phyloP scores from a whole-genome alignment of 805 yeast species.

The Nadsonia fulvescens region DNA sequence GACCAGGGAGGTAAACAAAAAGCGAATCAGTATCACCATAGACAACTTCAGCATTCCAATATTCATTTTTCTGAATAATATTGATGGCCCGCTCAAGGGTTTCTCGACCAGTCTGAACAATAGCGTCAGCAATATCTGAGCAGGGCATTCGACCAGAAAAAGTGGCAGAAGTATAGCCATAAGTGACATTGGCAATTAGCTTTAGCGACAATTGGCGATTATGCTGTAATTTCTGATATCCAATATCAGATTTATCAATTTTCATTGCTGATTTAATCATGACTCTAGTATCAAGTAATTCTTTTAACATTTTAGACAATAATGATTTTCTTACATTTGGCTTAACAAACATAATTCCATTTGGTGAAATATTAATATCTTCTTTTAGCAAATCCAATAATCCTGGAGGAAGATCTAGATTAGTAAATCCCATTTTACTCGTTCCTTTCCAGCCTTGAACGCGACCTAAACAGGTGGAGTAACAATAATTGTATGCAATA shows the following conservation, averaged over 20 bases:
- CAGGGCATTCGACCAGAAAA: constrained; percentile 97
- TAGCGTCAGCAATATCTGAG: constrained; percentile 85
- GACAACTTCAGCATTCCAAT: constrained; percentile 82
- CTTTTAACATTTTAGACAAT: constrained; percentile 69
- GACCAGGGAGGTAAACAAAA: constrained; percentile 81
- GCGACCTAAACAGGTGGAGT: constrained; percentile 25
- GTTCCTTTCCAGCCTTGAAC: constrained; percentile 16
- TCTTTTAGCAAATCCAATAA: constrained; percentile 30
- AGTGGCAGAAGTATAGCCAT: constrained; percentile 89
- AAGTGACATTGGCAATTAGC: constrained; percentile 84
- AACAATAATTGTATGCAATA: constrained; percentile 73
- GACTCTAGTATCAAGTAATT: constrained; percentile 62
- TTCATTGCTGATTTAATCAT: constrained; percentile 64
- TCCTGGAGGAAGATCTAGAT: constrained; percentile 36
- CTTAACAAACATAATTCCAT: constrained; percentile 67
- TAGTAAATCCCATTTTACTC: constrained; percentile 21
- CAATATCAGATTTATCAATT: constrained; percentile 15
- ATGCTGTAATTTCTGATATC: constrained; percentile 33
- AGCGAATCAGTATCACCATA: constrained; percentile 95
- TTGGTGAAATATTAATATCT: constrained; percentile 59
- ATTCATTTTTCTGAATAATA: constrained; percentile 36
- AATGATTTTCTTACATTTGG: constrained; percentile 48
- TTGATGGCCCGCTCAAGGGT: constrained; percentile 54
- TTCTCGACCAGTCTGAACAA: constrained; percentile 83
- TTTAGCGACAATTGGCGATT: constrained; percentile 77